These are phyloP conservation scores for Trichoderma parareesei DNA, from an alignment of 495 filamentous ascomycete genomes.

Conservation along the genomic window DNA sequence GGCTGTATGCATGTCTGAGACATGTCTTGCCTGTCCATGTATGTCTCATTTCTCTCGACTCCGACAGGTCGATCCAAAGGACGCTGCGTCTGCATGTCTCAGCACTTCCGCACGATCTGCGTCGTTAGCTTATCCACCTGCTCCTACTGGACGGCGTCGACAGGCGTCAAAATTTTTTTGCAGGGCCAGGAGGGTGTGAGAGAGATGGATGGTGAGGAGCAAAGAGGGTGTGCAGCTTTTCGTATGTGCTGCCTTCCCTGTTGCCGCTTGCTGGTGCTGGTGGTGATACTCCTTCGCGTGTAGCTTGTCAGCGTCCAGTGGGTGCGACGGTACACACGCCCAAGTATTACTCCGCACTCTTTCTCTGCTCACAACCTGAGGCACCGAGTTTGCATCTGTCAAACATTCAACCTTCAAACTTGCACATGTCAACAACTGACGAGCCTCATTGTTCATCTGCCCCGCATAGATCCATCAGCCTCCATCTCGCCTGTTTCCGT, in stretches of 20 bases:
- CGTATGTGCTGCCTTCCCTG: neutral
- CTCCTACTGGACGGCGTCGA: neutral
- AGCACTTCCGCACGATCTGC: conserved; percentile 8
- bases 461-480: neutral
- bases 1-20: conserved; percentile 7
- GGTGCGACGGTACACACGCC: neutral
- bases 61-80: conserved; percentile 4
- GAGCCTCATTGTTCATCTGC: neutral
- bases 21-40: conserved; percentile 1
- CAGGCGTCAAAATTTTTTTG: neutral
- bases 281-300: no score
- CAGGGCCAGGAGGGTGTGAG: neutral
- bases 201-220: neutral
- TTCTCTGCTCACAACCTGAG: neutral
- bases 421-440: neutral
- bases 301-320: no score
- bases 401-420: neutral
- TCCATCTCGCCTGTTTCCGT: neutral
- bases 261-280: no score
- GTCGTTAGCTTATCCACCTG: neutral
- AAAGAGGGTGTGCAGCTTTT: neutral
- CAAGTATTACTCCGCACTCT: neutral
- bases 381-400: neutral
- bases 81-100: conserved; percentile 6
- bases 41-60: conserved; percentile 6